A percentile compares a stretch with the other conserved stretches of the same genome.
Conservation (phyloP, 2,329 filamentous ascomycete species). For the Fusarium sp. region DNA sequence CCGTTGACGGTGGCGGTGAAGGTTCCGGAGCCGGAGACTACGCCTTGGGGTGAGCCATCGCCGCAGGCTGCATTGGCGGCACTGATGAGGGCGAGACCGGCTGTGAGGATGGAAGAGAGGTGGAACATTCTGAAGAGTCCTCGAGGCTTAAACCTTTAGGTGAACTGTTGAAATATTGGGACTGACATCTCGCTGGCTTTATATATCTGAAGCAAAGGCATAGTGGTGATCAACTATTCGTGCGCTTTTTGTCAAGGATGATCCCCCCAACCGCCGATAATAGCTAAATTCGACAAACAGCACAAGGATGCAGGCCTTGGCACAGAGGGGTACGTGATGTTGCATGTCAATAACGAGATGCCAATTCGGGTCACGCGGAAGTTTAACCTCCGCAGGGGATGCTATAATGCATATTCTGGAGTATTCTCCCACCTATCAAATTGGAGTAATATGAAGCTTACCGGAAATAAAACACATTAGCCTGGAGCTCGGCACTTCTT, state of each 20-base stretch:
- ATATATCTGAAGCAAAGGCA: fast-evolving
- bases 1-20: slow-evolving; percentile 60
- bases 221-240: neutral
- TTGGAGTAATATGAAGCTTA: fast-evolving
- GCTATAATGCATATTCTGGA: neutral
- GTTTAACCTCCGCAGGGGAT: slow-evolving; percentile 12
- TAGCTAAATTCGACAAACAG: neutral
- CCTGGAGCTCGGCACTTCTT: neutral
- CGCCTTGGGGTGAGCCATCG: slow-evolving; percentile 58
- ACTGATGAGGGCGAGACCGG: slow-evolving; percentile 56
- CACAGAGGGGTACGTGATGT: neutral
- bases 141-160: neutral
- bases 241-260: neutral
- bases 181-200: neutral
- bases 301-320: neutral
- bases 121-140: slow-evolving; percentile 48
- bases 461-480: neutral
- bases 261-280: neutral
- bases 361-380: slow-evolving; percentile 18
- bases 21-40: slow-evolving; percentile 60
- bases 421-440: slow-evolving; percentile 18
- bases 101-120: slow-evolving; percentile 51
- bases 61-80: slow-evolving; percentile 59
- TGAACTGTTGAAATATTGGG: too few relatives aligned
- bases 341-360: neutral